These are phyloP conservation scores for Podaxis sp. DNA, from an alignment of 768 basidiomycete genomes.

Conservation along the genomic window DNA sequence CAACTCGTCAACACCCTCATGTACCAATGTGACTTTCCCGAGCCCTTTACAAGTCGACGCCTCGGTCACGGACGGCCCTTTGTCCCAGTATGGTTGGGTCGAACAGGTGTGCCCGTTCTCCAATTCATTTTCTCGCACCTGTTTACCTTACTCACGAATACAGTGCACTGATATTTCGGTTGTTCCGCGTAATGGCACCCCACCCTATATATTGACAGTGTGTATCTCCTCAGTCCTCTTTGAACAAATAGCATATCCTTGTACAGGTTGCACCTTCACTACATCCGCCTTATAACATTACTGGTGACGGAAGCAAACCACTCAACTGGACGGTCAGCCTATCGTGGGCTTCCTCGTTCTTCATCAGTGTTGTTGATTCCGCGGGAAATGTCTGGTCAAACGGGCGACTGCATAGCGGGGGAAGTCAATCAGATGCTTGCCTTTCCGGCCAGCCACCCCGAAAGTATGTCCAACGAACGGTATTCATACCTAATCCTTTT, in stretches of 20 bases:
- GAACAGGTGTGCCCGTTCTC: constrained; percentile 40
- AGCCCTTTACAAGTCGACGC: constrained; percentile 45
- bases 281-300: constrained; percentile 61
- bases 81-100: constrained; percentile 62
- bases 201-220: constrained; percentile 59
- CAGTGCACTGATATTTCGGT: constrained; percentile 62
- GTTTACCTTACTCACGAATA: neutral
- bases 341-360: constrained; percentile 56
- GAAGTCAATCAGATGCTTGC: constrained; percentile 39
- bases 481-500: neutral
- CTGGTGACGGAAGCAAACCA: constrained; percentile 36
- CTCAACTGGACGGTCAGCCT: constrained; percentile 61
- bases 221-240: constrained; percentile 19
- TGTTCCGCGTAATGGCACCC: constrained; percentile 54
- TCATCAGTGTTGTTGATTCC: constrained; percentile 52
- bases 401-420: constrained; percentile 58
- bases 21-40: constrained; percentile 50
- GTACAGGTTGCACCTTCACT: constrained; percentile 56
- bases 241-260: neutral
- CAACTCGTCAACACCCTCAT: constrained; percentile 34
- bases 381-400: constrained; percentile 52
- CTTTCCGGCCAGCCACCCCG: constrained; percentile 30
- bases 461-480: constrained; percentile 14
- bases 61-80: constrained; percentile 43
- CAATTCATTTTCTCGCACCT: neutral